Evolutionary conservation across 148 eudicot genomes (phyloP).

Genomic region (Rhododendron molle): DNA sequence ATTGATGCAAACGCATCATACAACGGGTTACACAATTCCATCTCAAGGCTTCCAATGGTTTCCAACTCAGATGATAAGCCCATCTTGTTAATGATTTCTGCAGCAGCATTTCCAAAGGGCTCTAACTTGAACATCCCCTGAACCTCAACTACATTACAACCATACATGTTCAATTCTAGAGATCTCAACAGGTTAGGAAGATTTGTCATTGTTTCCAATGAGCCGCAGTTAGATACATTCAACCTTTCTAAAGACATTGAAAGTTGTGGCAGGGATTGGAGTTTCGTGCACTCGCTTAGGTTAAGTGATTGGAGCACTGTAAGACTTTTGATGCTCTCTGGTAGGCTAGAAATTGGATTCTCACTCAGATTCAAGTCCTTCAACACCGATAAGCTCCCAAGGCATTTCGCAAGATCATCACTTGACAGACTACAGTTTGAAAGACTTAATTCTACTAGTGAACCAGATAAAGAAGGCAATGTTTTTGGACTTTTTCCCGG

Average conservation of each 20-base stretch:
- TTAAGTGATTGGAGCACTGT: background rate
- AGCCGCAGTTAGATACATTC: background rate
- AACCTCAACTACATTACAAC: background rate
- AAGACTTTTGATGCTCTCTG: constrained; percentile 5
- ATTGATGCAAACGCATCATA: too few species aligned
- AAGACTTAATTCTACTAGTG: constrained; percentile 1
- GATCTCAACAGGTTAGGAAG: background rate
- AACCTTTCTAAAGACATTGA: background rate
- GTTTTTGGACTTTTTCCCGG: background rate
- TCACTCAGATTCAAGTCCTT: background rate
- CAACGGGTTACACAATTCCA: background rate
- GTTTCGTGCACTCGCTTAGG: background rate
- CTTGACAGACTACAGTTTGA: background rate
- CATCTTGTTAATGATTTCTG: background rate
- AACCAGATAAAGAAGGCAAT: background rate
- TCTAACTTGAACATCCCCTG: background rate
- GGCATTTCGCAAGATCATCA: background rate
- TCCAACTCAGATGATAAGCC: background rate
- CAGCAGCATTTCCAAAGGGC: background rate
- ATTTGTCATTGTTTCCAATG: background rate
- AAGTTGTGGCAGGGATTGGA: background rate
- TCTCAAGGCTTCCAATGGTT: background rate
- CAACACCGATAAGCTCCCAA: background rate
- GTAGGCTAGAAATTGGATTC: background rate
- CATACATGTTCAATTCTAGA: background rate